Evolutionary conservation across 495 filamentous ascomycete genomes (phyloP).

Genomic region (Chaetomidium leptoderma): DNA sequence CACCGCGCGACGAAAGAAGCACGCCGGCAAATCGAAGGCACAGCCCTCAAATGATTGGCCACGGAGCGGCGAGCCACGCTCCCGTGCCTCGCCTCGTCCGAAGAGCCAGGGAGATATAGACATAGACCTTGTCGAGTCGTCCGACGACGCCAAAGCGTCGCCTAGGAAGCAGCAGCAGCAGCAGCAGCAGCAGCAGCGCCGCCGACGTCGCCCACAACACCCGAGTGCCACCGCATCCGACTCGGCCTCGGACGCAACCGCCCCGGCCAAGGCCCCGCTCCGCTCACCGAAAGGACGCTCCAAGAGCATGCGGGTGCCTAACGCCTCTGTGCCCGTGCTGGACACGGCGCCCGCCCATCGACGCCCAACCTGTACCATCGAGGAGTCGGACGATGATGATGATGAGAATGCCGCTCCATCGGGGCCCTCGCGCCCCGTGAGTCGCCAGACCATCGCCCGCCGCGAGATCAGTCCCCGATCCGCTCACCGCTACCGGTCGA

Average conservation of each 20-base stretch:
- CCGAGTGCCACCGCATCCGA: conserved; percentile 13
- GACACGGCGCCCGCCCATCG: conserved; percentile 23
- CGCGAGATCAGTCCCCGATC: conserved; percentile 40
- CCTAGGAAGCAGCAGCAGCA: conserved; percentile 11
- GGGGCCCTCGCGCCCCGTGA: conserved; percentile 22
- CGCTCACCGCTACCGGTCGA: conserved; percentile 37
- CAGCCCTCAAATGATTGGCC: conserved; percentile 42
- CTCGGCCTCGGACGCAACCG: conserved; percentile 15
- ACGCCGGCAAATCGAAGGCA: conserved; percentile 32
- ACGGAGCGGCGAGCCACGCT: conserved; percentile 28
- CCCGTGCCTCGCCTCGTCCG: conserved; percentile 41
- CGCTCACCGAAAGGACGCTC: conserved; percentile 13
- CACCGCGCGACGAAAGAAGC: conserved; percentile 36
- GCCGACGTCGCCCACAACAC: conserved; percentile 21
- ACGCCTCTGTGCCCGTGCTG: conserved; percentile 25
- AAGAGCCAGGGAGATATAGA: conserved; percentile 36
- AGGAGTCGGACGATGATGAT: conserved; percentile 29
- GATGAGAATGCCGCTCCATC: conserved; percentile 27
- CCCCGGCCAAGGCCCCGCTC: conserved; percentile 13
- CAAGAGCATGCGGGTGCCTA: conserved; percentile 30
- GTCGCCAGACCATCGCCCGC: conserved; percentile 34
- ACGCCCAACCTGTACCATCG: conserved; percentile 29
- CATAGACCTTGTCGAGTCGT: conserved; percentile 24
- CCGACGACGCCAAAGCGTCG: conserved; percentile 26
- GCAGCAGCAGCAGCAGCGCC: conserved; percentile 18